Base-by-base conservation (phyloP, 2,329 filamentous ascomycete species). In the Ophiostoma pallidulum region DNA sequence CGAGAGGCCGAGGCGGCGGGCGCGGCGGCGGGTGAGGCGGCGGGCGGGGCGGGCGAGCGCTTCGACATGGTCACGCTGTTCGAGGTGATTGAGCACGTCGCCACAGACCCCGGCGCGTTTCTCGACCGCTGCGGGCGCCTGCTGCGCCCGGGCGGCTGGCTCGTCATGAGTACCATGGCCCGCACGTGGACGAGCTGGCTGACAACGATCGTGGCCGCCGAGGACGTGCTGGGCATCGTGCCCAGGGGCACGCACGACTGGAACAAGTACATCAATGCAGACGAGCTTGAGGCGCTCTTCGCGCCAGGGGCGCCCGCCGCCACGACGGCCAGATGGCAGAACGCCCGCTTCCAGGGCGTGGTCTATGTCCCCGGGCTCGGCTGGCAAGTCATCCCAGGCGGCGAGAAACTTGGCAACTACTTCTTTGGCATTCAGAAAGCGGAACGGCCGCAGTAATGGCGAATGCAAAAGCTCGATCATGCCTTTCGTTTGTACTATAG, bases 171-270 rank as follows among this genome's bases (percentile, higher is more conserved):
- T 62, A 98, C 92, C 3, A 97, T 98, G 61, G 86, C 92, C 43
- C 74, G 92, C 53, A 94, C 88, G 2, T 86, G 86, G 75, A 80
- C 80, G 52, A 92, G 86, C 56, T 98, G 88, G 83, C 66, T 96
- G 40, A 89, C 91, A 12, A 98, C 94, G 3, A 95, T 95, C 59
- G 69, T 97, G 20, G 74, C 95, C 53, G 92, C 92, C 0, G 92
- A 98, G 68, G 86, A 92, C 67, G 62, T 96, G 49, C 58, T 94
- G 62, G 74, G 86, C 5, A 87, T 97, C 52, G 92, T 98, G 48
- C 92, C 92, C 9, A 78, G 77, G 54, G 92, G 92, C 2, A 98
- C 92, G 40, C 92, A 98, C 67, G 89, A 96, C 64, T 98, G 92
- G 92, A 74, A 74, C 53, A 94, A 97, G 69, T 98, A 97, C 67